Evolutionary conservation across 148 eudicot genomes (phyloP).

Genomic region (Arbutus unedo): DNA sequence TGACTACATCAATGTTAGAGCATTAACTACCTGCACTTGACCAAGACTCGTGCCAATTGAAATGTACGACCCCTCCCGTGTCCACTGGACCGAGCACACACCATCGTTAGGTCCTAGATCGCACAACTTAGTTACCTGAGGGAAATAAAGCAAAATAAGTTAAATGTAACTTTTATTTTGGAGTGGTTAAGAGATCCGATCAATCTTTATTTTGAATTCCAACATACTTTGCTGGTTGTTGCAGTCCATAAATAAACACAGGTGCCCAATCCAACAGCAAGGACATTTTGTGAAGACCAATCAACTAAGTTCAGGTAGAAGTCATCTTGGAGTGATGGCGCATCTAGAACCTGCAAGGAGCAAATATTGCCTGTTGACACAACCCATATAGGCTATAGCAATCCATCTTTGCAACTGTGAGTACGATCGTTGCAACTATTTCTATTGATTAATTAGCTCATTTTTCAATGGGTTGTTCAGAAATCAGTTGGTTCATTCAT

Average conservation of each 20-base stretch:
- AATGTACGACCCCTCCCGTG: conserved; percentile 90
- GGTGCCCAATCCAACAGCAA: conserved; percentile 93
- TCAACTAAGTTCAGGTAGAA: conserved; percentile 93
- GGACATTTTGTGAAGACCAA: conserved; percentile 94
- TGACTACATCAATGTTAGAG: background rate
- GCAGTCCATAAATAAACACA: conserved; percentile 96
- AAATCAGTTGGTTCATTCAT: conserved; percentile 1
- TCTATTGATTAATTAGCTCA: background rate
- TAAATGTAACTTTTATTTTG: background rate
- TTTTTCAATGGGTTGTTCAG: background rate
- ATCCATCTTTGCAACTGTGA: background rate
- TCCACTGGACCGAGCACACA: conserved; percentile 96
- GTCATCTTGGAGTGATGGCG: conserved; percentile 94
- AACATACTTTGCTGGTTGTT: conserved; percentile 67
- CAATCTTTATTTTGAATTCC: conserved; percentile 12
- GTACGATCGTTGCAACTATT: too few relatives aligned
- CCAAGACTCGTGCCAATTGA: conserved; percentile 86
- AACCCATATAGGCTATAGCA: background rate
- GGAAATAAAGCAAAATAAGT: background rate
- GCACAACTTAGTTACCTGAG: conserved; percentile 86
- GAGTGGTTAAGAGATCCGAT: background rate
- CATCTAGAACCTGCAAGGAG: conserved; percentile 80
- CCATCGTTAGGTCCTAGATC: conserved; percentile 85
- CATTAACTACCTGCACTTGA: conserved; percentile 70
- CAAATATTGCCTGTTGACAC: background rate